Base-by-base conservation (phyloP, 2,329 filamentous ascomycete species). In the Monilinia fructigena region DNA sequence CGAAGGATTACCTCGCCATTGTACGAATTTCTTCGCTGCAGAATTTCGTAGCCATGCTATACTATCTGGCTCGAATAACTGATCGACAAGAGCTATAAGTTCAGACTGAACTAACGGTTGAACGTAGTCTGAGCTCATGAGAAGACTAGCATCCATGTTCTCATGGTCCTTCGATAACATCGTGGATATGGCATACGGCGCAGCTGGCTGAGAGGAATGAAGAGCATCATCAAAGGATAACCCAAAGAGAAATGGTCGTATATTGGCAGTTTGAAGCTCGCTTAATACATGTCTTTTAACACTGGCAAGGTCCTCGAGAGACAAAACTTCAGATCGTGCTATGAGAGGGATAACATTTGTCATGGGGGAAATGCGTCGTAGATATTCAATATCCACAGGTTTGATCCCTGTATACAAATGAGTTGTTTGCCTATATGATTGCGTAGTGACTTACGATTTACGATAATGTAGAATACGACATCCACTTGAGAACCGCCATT, bases 91-190 rank as follows among this genome's bases (percentile, higher is more conserved):
- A 11, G 80, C 77, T 6, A 77, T 74, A 2, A 98, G 84, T 66
- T 98, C 93, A 11, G 92, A 95, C 0, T 85, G 78, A 3, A 91
- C 79, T 5, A 97, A 82, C 0, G 94, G 94, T 68, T 92, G 89
- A 18, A 95, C 81, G 75, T 97, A 98, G 73, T 95, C 91, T 0
- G 93, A 89, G 66, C 89, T 93, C 94, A 98, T 98, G 23, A 98
- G 83, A 0, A 96, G 82, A 73, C 92, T 97, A 23, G 93, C 94
- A 76, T 98, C 94, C 89, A 98, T 96, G 54, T 84, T 87, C 50
- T 97, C 92, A 68, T 87, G 80, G 73, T 97, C 92, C 28, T 85
- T 85, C 1, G 84, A 86, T 31, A 85, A 82, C 16, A 85, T 85
- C 26, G 90, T 95, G 1, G 94, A 97, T 26, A 97, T 83, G 0